These are phyloP conservation scores for Sarocladium strictum DNA, from an alignment of 2,329 filamentous ascomycete genomes.

Conservation along the genomic window DNA sequence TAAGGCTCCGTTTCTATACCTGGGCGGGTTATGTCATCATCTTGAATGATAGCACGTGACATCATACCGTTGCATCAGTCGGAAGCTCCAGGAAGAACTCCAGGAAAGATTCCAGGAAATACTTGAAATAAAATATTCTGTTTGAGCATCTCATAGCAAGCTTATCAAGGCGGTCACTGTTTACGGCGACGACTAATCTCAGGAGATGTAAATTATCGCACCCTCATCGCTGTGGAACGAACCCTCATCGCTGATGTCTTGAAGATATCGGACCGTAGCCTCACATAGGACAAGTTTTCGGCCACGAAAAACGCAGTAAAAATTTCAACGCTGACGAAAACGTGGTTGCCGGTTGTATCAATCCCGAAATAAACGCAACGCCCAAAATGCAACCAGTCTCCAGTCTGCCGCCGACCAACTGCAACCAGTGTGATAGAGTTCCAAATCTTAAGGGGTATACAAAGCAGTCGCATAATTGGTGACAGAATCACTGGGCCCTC, in stretches of 20 bases:
- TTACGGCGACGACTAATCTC: no score
- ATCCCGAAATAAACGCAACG: not conserved
- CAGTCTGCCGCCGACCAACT: not conserved
- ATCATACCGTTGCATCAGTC: not conserved
- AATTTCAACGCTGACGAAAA: not conserved
- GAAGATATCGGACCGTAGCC: no score
- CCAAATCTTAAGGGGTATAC: constrained; percentile 8
- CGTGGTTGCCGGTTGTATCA: not conserved
- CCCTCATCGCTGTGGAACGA: no score
- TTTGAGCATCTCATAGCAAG: no score
- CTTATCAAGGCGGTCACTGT: no score
- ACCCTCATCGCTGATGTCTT: not conserved
- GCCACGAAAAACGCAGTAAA: not conserved
- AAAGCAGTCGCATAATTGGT: constrained; percentile 3
- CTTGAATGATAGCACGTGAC: not conserved
- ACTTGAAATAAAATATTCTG: no score
- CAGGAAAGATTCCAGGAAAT: no score
- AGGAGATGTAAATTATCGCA: no score
- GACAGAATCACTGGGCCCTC: not conserved
- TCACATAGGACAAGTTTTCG: no score
- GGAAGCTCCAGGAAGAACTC: no score
- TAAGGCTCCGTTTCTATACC: not conserved
- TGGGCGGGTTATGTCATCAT: constrained; percentile 5
- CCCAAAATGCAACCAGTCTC: not conserved
- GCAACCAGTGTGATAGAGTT: not conserved